Base-by-base conservation (phyloP, 2,329 filamentous ascomycete genomes). In the Fusarium falciforme region DNA sequence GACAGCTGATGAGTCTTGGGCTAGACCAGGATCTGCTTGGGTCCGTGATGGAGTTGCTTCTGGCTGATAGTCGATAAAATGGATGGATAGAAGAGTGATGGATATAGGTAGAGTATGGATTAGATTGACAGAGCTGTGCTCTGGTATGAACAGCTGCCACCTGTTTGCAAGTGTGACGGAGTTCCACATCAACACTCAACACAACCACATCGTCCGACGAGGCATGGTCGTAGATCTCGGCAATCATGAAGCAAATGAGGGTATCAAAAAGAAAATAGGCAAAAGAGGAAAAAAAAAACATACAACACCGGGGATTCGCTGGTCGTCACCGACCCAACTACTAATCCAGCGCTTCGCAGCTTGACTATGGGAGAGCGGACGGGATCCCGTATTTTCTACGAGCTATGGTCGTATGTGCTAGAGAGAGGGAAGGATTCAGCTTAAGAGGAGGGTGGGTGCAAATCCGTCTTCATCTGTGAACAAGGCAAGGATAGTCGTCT, bases 21-120 rank as follows among this genome's bases (percentile, higher is more conserved):
- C 47, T 80, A 8, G 77, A 79, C 5, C 67, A 76, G 57, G 69
- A 64, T 33, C 33, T 80, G 10, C 64, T 74, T 42, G 77, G 78
- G 1, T 78, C 79, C 2, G 44, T 80, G 5, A 52, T 79, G 47
- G 79, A 80, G 66, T 17, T 80, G 14, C 55, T 80, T 22, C 33
- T 74, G 49, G 71, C 78, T 20, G 78, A 80, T 27, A 79, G 77
- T 6, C 72, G 79, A 49, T 67, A 70, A 16, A 38, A 40, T 61
- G 16, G 16, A 33, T 55, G 8, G 20, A 8, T 16, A 14, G 20
- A 17, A 29, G 20, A 17, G 6, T 4, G 20, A 58, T 12, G 16
- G 8, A 17, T 16, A 12, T 29, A 58, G 65, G 27, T 70, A 31
- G 27, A 33, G 31, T 12, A 25, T 3, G 27, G 11, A 5, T 5